phyloP scores from a whole-genome alignment of 495 filamentous ascomycete species.

The Recurvomyces mirabilis region DNA sequence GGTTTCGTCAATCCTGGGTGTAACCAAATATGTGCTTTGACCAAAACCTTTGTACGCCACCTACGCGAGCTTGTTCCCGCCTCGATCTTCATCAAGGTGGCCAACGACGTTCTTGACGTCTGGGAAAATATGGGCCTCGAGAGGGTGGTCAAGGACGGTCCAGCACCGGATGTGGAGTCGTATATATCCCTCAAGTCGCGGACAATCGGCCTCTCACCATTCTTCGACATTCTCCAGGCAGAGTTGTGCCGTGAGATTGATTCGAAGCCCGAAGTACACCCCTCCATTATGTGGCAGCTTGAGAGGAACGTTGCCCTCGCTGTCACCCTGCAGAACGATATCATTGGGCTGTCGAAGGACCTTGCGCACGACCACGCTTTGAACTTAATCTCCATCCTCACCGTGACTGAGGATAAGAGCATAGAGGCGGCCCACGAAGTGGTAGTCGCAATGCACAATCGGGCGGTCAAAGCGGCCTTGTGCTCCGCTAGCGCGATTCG shows the following conservation, averaged over 20 bases:
- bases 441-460: neutral
- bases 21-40: neutral
- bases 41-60: neutral
- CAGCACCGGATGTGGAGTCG: neutral
- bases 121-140: neutral
- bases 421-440: neutral
- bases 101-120: neutral
- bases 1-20: neutral
- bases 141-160: neutral
- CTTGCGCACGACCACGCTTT: neutral
- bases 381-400: neutral
- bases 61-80: neutral
- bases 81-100: neutral
- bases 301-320: neutral
- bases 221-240: conserved; percentile 1
- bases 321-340: conserved; percentile 1
- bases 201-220: neutral
- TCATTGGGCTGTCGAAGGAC: neutral
- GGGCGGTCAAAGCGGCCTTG: neutral
- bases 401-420: neutral
- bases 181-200: neutral
- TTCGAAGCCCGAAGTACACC: too few species aligned
- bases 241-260: neutral
- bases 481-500: too few species aligned
- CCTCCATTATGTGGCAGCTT: neutral